phyloP scores from a whole-genome alignment of 139 green algal species.

The Chlorella sp. region DNA sequence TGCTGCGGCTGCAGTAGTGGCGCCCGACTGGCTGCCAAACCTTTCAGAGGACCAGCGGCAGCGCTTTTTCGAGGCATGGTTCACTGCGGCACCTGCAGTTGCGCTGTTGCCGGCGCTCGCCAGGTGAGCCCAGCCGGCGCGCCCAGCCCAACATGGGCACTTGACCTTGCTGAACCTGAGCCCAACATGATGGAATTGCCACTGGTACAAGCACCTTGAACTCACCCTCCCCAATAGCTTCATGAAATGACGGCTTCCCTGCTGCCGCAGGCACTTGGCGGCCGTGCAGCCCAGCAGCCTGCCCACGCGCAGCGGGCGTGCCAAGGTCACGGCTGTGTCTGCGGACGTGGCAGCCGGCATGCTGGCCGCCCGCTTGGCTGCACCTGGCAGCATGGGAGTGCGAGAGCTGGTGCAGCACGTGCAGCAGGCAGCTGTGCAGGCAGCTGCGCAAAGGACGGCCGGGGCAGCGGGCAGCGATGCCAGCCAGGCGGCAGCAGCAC shows the following conservation, averaged over 20 bases:
- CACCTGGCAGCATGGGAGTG: slow-evolving; percentile 30
- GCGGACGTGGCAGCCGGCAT: slow-evolving; percentile 35
- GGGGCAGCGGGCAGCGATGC: background rate
- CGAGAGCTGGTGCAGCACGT: slow-evolving; percentile 31
- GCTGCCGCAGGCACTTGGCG: slow-evolving; percentile 52
- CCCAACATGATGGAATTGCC: too few species aligned
- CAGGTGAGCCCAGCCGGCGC: too few species aligned
- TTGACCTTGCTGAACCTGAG: too few species aligned
- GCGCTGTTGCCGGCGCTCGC: slow-evolving; percentile 25
- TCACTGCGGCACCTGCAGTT: slow-evolving; percentile 10
- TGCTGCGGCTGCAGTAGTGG: slow-evolving; percentile 40
- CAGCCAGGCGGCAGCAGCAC: background rate
- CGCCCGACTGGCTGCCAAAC: slow-evolving; percentile 36
- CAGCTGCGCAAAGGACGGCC: background rate
- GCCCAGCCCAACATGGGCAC: too few species aligned
- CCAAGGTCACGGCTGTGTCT: slow-evolving; percentile 39
- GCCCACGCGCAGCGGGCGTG: background rate
- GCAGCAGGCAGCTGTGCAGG: slow-evolving; percentile 15
- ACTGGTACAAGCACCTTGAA: too few species aligned
- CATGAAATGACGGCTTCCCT: too few species aligned
- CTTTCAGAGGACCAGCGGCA: slow-evolving; percentile 1
- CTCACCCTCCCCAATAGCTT: too few species aligned
- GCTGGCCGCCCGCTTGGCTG: slow-evolving; percentile 53
- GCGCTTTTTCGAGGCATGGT: slow-evolving; percentile 35
- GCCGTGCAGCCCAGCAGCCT: slow-evolving; percentile 38